Conservation (phyloP, 192 early-diverging fungal species). For the Umbelopsis ramanniana region DNA sequence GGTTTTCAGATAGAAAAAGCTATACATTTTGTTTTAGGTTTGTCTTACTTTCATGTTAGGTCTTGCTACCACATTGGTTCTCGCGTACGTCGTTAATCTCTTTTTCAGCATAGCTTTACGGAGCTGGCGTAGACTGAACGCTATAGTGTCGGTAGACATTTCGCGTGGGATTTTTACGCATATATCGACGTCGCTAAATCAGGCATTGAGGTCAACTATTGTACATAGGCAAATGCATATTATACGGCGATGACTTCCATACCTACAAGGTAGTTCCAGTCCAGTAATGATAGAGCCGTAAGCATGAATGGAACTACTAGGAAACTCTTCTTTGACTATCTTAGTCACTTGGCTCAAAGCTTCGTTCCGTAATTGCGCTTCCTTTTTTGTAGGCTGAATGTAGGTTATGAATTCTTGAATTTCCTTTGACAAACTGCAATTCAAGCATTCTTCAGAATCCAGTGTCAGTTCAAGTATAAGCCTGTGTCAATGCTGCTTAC, state of each 20-base stretch:
- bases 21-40: neutral
- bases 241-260: neutral
- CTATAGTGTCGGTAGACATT: neutral
- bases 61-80: neutral
- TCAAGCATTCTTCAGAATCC: neutral
- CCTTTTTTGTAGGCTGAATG: conserved; percentile 25
- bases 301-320: neutral
- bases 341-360: neutral
- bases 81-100: neutral
- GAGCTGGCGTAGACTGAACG: neutral
- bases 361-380: neutral
- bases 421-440: conserved; percentile 28
- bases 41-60: neutral
- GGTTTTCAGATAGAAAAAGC: neutral
- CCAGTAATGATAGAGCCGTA: conserved; percentile 32
- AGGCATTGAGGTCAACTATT: neutral
- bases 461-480: neutral
- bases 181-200: neutral
- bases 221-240: neutral
- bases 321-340: neutral
- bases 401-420: conserved; percentile 28
- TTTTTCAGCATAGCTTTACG: neutral
- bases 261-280: conserved; percentile 33
- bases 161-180: neutral
- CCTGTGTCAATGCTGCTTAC: neutral